phyloP scores from a whole-genome alignment of 2,329 filamentous ascomycete genomes.

The Colletotrichum truncatum region DNA sequence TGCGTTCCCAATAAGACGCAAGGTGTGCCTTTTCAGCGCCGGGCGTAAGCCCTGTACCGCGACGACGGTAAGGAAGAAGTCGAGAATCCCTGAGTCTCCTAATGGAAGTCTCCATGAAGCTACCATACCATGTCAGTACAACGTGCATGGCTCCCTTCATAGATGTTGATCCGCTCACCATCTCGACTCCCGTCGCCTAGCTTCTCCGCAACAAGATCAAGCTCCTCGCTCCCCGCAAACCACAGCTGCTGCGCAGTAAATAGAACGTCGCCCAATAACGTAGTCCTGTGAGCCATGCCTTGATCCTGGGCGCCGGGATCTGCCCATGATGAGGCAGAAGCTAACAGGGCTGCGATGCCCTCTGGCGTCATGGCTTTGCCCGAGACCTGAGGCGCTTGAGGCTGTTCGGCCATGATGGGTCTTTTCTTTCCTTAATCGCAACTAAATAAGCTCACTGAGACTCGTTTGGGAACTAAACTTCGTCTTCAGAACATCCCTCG shows the following conservation, averaged over 20 bases:
- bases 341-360: conserved; percentile 9
- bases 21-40: conserved; percentile 60
- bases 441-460: too few relatives aligned
- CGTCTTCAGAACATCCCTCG: too few relatives aligned
- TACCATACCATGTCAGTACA: conserved; percentile 39
- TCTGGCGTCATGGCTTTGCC: conserved; percentile 3
- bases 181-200: conserved; percentile 65
- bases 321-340: conserved; percentile 10
- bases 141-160: background rate
- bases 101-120: conserved; percentile 65
- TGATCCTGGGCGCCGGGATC: conserved; percentile 13
- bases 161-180: conserved; percentile 53
- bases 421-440: background rate
- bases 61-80: conserved; percentile 62
- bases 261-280: conserved; percentile 42
- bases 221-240: conserved; percentile 47
- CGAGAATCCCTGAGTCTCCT: conserved; percentile 66
- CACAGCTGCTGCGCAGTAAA: conserved; percentile 49
- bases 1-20: conserved; percentile 69
- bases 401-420: background rate
- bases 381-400: conserved; percentile 2
- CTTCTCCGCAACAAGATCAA: conserved; percentile 59
- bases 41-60: conserved; percentile 47
- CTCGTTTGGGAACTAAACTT: too few relatives aligned
- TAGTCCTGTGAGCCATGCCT: conserved; percentile 3